Base-by-base conservation (phyloP, 192 early-diverging fungal genomes). In the Coemansia sp. region DNA sequence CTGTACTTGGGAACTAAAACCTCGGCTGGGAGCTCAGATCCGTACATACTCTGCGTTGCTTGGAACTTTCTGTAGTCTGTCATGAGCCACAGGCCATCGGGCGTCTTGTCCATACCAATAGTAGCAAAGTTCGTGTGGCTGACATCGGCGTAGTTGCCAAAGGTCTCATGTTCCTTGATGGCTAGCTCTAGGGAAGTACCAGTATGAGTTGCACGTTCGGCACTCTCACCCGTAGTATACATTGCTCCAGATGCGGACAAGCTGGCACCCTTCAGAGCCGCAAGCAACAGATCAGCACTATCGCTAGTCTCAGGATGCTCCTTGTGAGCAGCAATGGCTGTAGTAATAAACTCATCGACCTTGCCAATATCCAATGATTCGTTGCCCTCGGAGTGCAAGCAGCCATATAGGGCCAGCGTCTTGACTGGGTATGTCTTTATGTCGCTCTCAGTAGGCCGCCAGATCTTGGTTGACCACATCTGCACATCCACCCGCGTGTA, bases 401-500 rank as follows among this genome's bases (percentile, higher is more conserved):
- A 75, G 1, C 67, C 63, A 30, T 45, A 43, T 8, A 75, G 35
- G 0, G 73, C 35, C 52, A 75, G 15, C 15, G 61, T 35, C 18
- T 40, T 56, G 12, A 43, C 67, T 0, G 73, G 38, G 35, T 75
- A 69, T 0, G 20, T 2, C 7, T 27, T 24, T 4, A 75, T 49
- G 1, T 75, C 67, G 27, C 24, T 55, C 12, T 8, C 56, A 20
- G 61, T 7, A 4, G 73, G 67, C 27, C 38, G 44, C 34, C 55
- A 43, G 4, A 37, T 24, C 59, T 61, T 61, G 30, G 58, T 39
- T 13, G 73, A 58, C 73, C 73, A 75, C 15, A 61, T 15, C 11
- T 62, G 65, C 27, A 32, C 35, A 18, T 80, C 77, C 6, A 80
- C 24, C 24, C 77, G 77, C 3, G 72, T 80, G 30, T 80, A 74